These are phyloP conservation scores for Leccinum olivaceopallidum DNA, from an alignment of 768 basidiomycete species.

Conservation along the genomic window DNA sequence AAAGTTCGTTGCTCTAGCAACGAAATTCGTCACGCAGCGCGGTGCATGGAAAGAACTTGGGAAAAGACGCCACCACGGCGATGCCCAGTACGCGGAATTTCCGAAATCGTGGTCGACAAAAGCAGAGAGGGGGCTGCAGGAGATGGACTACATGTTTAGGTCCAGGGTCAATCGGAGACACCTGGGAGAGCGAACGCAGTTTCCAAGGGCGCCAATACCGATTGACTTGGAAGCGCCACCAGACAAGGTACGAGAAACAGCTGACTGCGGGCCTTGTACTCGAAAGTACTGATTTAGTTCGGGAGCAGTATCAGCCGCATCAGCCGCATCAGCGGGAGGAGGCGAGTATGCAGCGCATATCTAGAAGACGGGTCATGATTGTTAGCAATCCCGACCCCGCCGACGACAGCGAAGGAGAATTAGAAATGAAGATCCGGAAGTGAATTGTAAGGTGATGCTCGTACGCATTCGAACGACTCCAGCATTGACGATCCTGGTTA, in stretches of 20 bases:
- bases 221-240: slow-evolving; percentile 14
- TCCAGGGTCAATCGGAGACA: slow-evolving; percentile 17
- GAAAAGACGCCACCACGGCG: slow-evolving; percentile 7
- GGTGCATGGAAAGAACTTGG: slow-evolving; percentile 18
- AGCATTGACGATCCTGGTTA: slow-evolving; percentile 1
- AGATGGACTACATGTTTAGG: slow-evolving; percentile 26
- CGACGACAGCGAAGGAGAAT: slow-evolving; percentile 31
- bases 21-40: slow-evolving; percentile 24
- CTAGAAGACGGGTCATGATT: slow-evolving; percentile 30
- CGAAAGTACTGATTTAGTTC: slow-evolving; percentile 7
- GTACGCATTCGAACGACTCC: neutral
- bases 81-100: slow-evolving; percentile 23
- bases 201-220: slow-evolving; percentile 5
- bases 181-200: slow-evolving; percentile 8
- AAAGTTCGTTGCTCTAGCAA: slow-evolving; percentile 24
- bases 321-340: slow-evolving; percentile 16
- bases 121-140: slow-evolving; percentile 27
- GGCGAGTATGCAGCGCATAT: slow-evolving; percentile 17
- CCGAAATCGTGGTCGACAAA: slow-evolving; percentile 28
- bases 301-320: slow-evolving; percentile 12
- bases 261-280: neutral
- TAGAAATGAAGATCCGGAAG: slow-evolving; percentile 17
- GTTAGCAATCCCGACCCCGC: slow-evolving; percentile 31
- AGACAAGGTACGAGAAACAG: slow-evolving; percentile 17
- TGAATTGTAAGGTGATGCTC: slow-evolving; percentile 7